Evolutionary conservation across 176 grass and related monocot genomes (phyloP), one percentile per base, ranked within the genome.

Genomic region (Ampelocalamus luodianensis): DNA sequence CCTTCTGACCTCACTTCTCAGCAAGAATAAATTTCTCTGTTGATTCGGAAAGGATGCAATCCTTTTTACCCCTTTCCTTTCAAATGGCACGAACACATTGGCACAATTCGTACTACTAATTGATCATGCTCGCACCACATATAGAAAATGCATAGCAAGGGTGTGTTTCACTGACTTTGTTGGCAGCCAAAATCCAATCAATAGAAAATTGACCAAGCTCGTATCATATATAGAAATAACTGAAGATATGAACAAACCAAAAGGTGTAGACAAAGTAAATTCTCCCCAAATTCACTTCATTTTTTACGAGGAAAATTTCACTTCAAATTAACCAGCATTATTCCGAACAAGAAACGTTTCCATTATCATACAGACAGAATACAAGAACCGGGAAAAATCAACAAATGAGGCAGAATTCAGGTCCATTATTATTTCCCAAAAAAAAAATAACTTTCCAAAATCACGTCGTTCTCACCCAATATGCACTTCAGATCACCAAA

Each of bases 201-300:
- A 70, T 81, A 70, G 1, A 43, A 81, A 55, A 23, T 24, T 55
- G 49, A n/a, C 16, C 67, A 42, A 27, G 44, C 14, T 70, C 2
- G 13, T 32, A 12, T 10, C 11, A 64, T 20, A 56, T 24, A 29
- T 1, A 7, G 29, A 55, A 66, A 79, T 6, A 27, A 18, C 6
- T 48, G 10, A 66, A 79, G 14, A 16, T 65, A 56, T 24, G 48
- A 56, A 53, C 63, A 69, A 38, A 69, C 22, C 67, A 81, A 4
- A 66, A 64, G 76, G n/a, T 79, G 62, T 20, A 44, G 40, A 61
- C 67, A 51, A 14, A 81, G 36, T 32, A 44, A 39, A 78, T 64
- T 51, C 23, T 53, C 51, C 49, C 51, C 32, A 34, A 68, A 59
- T 61, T 50, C 40, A 50, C 5, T 51, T 50, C 53, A 12, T 55